Percentiles rank a stretch among this genome's conserved stretches.
phyloP scores from a whole-genome alignment of 805 yeast genomes.

The Hanseniaspora thailandica region DNA sequence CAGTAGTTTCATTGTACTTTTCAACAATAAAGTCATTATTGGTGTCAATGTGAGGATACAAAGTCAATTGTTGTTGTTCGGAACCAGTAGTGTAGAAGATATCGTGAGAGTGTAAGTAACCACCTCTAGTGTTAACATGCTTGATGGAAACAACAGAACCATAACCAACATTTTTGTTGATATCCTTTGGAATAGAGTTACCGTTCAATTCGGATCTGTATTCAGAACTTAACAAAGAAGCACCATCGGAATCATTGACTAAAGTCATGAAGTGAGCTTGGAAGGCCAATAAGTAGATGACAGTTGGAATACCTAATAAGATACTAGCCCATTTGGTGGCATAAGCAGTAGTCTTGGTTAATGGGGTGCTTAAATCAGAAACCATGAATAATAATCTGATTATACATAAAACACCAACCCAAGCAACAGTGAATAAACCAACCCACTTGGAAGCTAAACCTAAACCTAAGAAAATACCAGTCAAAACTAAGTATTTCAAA shows the following conservation, averaged over 20 bases:
- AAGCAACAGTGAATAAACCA: constrained; percentile 66
- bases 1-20: constrained; percentile 44
- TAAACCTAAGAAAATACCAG: constrained; percentile 61
- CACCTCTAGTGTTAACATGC: constrained; percentile 62
- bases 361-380: constrained; percentile 53
- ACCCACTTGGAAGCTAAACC: constrained; percentile 75
- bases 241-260: constrained; percentile 54
- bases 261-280: constrained; percentile 51
- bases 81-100: constrained; percentile 67
- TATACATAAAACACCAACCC: constrained; percentile 56
- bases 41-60: constrained; percentile 65
- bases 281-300: constrained; percentile 48
- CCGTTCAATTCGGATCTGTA: constrained; percentile 55
- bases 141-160: constrained; percentile 56
- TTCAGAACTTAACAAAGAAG: constrained; percentile 59
- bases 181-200: constrained; percentile 46
- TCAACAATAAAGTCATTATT: constrained; percentile 67
- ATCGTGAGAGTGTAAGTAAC: constrained; percentile 72
- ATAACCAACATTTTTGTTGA: constrained; percentile 58
- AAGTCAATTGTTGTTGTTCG: constrained; percentile 69
- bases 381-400: constrained; percentile 57
- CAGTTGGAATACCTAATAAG: constrained; percentile 47
- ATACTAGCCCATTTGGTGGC: constrained; percentile 40
- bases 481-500: constrained; percentile 48
- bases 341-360: constrained; percentile 36